phyloP scores from a whole-genome alignment of 345 rosid genomes.

The Noccaea bulbosa region DNA sequence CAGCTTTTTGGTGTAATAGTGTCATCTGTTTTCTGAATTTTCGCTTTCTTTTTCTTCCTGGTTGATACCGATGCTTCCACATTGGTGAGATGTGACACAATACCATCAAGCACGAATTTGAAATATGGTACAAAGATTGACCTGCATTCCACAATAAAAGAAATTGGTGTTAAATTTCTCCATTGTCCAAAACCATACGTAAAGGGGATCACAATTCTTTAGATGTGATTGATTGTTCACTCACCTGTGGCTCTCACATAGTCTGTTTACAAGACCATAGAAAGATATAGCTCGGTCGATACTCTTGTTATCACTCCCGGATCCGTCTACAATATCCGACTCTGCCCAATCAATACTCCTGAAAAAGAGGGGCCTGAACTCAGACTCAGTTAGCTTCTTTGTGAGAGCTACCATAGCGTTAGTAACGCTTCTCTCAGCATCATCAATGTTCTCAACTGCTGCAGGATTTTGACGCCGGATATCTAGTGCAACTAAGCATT shows the following conservation, averaged over 20 bases:
- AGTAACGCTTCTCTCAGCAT: slow-evolving; percentile 73
- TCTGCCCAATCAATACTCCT: slow-evolving; percentile 87
- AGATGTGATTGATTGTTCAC: slow-evolving; percentile 26
- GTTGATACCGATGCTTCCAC: slow-evolving; percentile 47
- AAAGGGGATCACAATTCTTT: background rate
- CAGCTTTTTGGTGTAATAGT: slow-evolving; percentile 55
- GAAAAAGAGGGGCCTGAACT: slow-evolving; percentile 91
- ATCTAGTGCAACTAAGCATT: slow-evolving; percentile 85
- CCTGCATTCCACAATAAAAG: slow-evolving; percentile 53
- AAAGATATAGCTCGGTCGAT: slow-evolving; percentile 74
- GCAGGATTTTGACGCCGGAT: slow-evolving; percentile 68
- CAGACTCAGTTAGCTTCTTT: slow-evolving; percentile 90
- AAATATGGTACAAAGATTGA: slow-evolving; percentile 91
- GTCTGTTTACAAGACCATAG: slow-evolving; percentile 73
- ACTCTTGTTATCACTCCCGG: slow-evolving; percentile 46
- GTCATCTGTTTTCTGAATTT: slow-evolving; percentile 53
- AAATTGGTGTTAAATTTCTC: slow-evolving; percentile 16
- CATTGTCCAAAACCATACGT: slow-evolving; percentile 3
- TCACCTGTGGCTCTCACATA: slow-evolving; percentile 86
- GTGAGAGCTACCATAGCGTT: slow-evolving; percentile 65
- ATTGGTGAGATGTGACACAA: slow-evolving; percentile 63
- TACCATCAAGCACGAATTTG: slow-evolving; percentile 73
- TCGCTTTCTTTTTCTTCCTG: slow-evolving; percentile 82
- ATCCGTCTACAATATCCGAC: slow-evolving; percentile 56
- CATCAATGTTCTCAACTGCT: slow-evolving; percentile 62